Percentiles rank a stretch among this genome's conserved stretches.
Conservation (phyloP, 441 rosid genomes). For the Brassica hybrid region DNA sequence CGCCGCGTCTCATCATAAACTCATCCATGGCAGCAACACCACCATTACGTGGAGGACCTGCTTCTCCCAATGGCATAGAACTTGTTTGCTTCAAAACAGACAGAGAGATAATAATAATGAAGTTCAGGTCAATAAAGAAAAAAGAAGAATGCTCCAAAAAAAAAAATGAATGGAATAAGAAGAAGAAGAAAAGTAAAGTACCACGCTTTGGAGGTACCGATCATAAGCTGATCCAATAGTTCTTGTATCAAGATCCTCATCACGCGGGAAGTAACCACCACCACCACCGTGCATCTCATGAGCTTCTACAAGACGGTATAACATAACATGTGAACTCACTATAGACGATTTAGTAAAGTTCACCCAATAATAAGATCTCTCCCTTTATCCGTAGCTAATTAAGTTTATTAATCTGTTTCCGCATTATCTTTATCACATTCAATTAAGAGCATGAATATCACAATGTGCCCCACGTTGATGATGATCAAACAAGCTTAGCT, state of each 20-base stretch:
- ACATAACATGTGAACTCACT: neutral
- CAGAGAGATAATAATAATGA: conserved; percentile 1
- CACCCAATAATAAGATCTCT: too few relatives aligned
- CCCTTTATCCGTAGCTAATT: too few relatives aligned
- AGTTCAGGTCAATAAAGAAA: conserved; percentile 11
- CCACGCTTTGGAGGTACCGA: conserved; percentile 77
- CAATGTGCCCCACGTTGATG: neutral
- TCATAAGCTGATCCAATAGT: conserved; percentile 84
- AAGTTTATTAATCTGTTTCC: too few relatives aligned
- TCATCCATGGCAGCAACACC: conserved; percentile 53
- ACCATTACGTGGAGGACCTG: conserved; percentile 39
- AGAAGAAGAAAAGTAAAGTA: conserved; percentile 38
- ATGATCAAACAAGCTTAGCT: too few relatives aligned
- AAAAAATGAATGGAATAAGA: neutral
- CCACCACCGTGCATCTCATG: conserved; percentile 47
- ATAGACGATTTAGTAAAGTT: too few relatives aligned
- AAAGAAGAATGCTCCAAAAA: neutral
- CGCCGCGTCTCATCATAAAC: neutral
- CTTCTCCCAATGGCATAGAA: conserved; percentile 62
- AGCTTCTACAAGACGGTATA: conserved; percentile 43
- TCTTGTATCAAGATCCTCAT: conserved; percentile 69
- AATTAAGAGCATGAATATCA: neutral
- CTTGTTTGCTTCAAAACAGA: conserved; percentile 62
- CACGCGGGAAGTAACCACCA: conserved; percentile 54
- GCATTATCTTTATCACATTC: neutral